Evolutionary conservation across 257 asterid genomes (phyloP).

Genomic region (Penstemon barbatus): DNA sequence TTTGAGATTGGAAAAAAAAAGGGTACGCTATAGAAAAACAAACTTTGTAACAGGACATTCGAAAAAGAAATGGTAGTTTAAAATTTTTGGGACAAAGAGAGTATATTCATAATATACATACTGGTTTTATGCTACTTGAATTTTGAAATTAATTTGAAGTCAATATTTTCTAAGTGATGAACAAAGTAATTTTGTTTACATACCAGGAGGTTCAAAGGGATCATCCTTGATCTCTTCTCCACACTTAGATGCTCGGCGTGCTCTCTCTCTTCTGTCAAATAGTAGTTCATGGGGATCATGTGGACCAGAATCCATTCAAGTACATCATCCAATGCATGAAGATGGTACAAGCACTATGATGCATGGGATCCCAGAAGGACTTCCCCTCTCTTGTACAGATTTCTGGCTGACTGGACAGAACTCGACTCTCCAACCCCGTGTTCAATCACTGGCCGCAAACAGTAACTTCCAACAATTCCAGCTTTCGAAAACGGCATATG

Average conservation of each 20-base stretch:
- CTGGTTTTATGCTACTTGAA: no score
- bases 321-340: slow-evolving; percentile 38
- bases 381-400: slow-evolving; percentile 55
- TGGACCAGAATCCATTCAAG: slow-evolving; percentile 44
- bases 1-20: no score
- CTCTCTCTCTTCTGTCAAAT: slow-evolving; percentile 99
- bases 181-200: no score
- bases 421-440: slow-evolving; percentile 31
- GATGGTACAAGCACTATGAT: slow-evolving; percentile 33
- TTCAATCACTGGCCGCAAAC: slow-evolving; percentile 34
- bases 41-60: no score
- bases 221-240: slow-evolving; percentile 35
- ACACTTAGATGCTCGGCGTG: slow-evolving; percentile 61
- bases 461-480: slow-evolving; percentile 49
- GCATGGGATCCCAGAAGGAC: slow-evolving; percentile 51
- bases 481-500: slow-evolving; percentile 46
- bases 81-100: no score
- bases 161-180: no score
- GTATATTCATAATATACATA: no score
- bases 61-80: no score
- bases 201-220: slow-evolving; percentile 56
- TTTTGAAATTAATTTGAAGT: no score
- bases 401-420: slow-evolving; percentile 58
- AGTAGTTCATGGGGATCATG: slow-evolving; percentile 59
- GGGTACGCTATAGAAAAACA: no score